Evolutionary conservation across 805 yeast genomes (phyloP), one percentile per base, ranked within the genome.

Genomic region (Spathaspora girioi): DNA sequence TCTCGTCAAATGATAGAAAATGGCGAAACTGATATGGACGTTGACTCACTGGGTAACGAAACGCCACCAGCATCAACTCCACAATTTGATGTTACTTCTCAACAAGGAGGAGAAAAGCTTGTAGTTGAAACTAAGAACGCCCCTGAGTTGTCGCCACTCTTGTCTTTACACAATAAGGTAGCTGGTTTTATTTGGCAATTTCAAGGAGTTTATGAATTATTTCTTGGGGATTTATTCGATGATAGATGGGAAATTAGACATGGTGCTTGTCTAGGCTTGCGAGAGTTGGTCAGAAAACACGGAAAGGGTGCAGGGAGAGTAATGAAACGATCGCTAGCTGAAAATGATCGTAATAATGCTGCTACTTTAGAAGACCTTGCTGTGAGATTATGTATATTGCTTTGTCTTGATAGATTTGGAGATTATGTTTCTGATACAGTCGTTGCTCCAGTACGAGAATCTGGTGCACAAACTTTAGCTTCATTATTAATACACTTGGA

Each of bases 361-460:
- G 78, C 76, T 44, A 87, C 92, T 49, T 73, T 94, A 35, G 97
- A 94, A 66, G 98, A 94, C 68, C 75, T 93, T 51, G 86, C 96
- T 2, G 89, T 94, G 17, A 78, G 97, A 54, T 64, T 94, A 45
- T 77, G 96, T 61, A 87, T 96, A 5, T 74, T 94, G 11, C 89
- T 94, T 67, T 93, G 97, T 2, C 73, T 94, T 49, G 99, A 94
- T 69, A 73, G 98, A 59, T 94, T 94, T 69, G 98, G 97, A 45
- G 99, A 94, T 71, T 94, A 89, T 67, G 96, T 94, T 31, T 86
- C 96, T 43, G 99, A 94, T 64, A 96, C 96, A 6, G 99, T 94
- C 12, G 96, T 94, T 38, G 98, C 98, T 0, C 99, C 99, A 1
- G 98, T 94, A 4, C 76, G 99, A 63, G 99, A 96, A 69, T 90